These are phyloP conservation scores for Lantana camara DNA, from an alignment of 257 asterid species.

Conservation along the genomic window DNA sequence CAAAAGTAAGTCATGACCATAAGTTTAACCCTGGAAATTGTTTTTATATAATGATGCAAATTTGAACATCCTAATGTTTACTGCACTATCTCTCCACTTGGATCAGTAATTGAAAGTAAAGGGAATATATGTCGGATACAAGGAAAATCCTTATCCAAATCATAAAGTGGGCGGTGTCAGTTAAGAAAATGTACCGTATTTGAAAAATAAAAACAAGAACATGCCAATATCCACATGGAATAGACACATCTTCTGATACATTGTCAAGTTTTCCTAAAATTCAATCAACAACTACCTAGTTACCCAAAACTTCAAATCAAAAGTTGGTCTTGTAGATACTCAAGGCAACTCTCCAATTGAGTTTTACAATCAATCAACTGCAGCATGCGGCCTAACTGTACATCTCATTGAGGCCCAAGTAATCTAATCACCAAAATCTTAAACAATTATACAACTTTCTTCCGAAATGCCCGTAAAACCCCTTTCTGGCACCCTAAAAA, in stretches of 20 bases:
- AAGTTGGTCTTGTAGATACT: background rate
- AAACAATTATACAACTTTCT: background rate
- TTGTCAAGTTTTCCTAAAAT: conserved; percentile 4
- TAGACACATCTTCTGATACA: background rate
- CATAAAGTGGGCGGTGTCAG: conserved; percentile 3
- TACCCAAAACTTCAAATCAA: conserved; percentile 1
- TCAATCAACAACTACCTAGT: background rate
- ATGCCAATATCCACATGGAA: background rate
- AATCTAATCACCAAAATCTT: background rate
- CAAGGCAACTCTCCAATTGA: background rate
- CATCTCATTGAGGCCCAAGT: conserved; percentile 3
- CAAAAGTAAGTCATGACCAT: conserved; percentile 7
- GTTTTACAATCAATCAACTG: background rate
- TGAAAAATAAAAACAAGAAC: background rate
- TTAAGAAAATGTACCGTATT: background rate
- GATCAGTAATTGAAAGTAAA: background rate
- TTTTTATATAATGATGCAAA: background rate
- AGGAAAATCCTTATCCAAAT: conserved; percentile 5
- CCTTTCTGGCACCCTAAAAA: conserved; percentile 5
- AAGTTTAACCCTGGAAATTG: conserved; percentile 8
- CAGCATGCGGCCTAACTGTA: background rate
- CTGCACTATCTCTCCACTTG: background rate
- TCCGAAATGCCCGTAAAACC: background rate
- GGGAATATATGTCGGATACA: background rate
- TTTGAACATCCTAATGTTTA: background rate